Conservation (phyloP, 441 rosid species). For the Viola pubescens region DNA sequence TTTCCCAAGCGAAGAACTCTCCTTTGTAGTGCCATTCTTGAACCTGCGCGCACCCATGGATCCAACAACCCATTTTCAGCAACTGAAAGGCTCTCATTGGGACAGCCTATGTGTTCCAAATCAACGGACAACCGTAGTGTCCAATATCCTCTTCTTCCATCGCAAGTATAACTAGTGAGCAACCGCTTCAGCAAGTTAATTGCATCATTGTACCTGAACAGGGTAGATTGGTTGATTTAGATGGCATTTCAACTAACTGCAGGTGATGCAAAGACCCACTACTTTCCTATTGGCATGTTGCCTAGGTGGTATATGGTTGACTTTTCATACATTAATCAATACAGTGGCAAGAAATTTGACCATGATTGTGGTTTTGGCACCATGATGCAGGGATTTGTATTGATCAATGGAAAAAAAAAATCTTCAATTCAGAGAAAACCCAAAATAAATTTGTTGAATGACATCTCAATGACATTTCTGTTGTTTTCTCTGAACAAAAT, state of each 20-base stretch:
- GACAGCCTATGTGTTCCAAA: constrained; percentile 68
- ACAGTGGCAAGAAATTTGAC: too few species aligned
- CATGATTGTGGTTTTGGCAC: too few species aligned
- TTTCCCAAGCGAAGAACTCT: constrained; percentile 76
- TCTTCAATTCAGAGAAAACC: too few species aligned
- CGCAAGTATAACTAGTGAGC: constrained; percentile 53
- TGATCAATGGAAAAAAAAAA: too few species aligned
- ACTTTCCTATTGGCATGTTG: too few species aligned
- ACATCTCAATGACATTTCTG: too few species aligned
- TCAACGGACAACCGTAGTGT: constrained; percentile 77
- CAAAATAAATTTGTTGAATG: too few species aligned
- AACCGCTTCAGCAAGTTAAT: constrained; percentile 46
- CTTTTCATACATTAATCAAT: too few species aligned
- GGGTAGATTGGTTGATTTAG: constrained; percentile 11
- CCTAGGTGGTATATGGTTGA: too few species aligned
- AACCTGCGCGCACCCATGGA: constrained; percentile 95
- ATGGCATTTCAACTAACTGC: constrained; percentile 1
- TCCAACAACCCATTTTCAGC: constrained; percentile 77
- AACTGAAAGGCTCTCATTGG: constrained; percentile 63
- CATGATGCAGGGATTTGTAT: too few species aligned
- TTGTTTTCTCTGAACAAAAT: too few species aligned
- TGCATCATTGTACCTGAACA: constrained; percentile 61
- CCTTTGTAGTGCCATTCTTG: constrained; percentile 69
- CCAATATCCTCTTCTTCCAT: constrained; percentile 91
- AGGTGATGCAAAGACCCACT: neutral